These are phyloP conservation scores for Pseudogymnoascus verrucosus DNA, from an alignment of 2,329 filamentous ascomycete genomes.

Conservation along the genomic window DNA sequence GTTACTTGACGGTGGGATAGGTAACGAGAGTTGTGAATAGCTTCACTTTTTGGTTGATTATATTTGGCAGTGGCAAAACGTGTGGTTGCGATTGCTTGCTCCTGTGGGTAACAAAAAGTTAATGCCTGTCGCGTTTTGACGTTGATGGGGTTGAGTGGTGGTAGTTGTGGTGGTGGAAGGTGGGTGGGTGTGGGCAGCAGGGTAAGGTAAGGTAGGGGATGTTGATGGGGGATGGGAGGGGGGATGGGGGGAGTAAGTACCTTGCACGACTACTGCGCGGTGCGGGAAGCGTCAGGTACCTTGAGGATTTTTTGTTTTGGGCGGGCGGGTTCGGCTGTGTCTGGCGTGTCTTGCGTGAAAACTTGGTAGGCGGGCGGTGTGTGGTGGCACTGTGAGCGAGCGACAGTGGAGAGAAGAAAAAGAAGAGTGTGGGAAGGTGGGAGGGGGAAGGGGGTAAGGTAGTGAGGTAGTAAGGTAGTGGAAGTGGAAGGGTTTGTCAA, in stretches of 20 bases:
- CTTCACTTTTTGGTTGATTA: not conserved
- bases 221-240: not conserved
- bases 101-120: not conserved
- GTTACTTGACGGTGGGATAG: not conserved
- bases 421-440: no score
- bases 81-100: not conserved
- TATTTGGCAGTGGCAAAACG: not conserved
- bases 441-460: not conserved
- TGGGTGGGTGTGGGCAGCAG: not conserved
- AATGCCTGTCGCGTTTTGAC: not conserved
- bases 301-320: not conserved
- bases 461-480: not conserved
- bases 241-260: no score
- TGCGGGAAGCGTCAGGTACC: not conserved
- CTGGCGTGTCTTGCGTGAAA: no score
- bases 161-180: no score
- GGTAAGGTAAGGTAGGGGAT: not conserved
- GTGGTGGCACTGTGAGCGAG: no score
- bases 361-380: no score
- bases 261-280: no score
- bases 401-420: not conserved
- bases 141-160: no score
- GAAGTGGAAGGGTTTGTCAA: not conserved
- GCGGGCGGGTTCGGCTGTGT: no score
- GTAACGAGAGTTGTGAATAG: not conserved